Base-by-base conservation (phyloP, 495 filamentous ascomycete species). In the Aspergillus sclerotioniger region DNA sequence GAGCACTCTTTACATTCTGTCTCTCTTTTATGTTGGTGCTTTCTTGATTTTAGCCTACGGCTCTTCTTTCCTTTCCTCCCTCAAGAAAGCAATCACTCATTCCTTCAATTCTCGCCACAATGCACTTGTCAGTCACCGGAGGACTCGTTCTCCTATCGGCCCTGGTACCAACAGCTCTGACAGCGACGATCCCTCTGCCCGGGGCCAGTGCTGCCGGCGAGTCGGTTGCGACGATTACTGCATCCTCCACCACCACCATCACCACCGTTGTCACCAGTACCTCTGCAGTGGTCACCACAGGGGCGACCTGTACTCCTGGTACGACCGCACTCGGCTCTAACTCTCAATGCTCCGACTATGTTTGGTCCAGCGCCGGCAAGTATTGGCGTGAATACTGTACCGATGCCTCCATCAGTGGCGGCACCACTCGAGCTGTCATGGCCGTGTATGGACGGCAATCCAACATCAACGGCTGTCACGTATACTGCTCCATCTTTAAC, bases 401-500 rank as follows among this genome's bases (percentile, higher is more conserved):
- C 25, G 47, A 16, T 8, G 28, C 21, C 28, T 50, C 47, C 3
- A 50, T 50, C 28, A 32, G 8, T 32, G 47, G 47, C 13, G 47
- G 21, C 13, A 17, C 13, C 28, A 50, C 47, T 13, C 25, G 47
- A 15, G 25, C 25, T 8, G 47, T 32, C 13, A 50, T 50, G 47
- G 17, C 15, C 8, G 25, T 16, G 0, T 50, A 50, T 15, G 3
- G 3, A 10, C 25, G 47, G 2, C 47, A 50, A 32, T 13, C 47
- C 8, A 32, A 50, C 13, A 50, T 50, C 47, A 50, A 50, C 16
- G 47, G 47, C 25, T 50, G 47, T 10, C 0, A 50, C 6, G 7
- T 33, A 5, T 50, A 50, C 31, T 50, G 47, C 31, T 9, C 10
- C 25, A 50, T 50, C 47, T 50, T 50, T 25, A 32, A 50, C 28